A percentile compares a stretch with the other conserved stretches of the same genome.
Evolutionary conservation across 192 early-diverging fungal species (phyloP).

Genomic region (Chytriomyces confervae): DNA sequence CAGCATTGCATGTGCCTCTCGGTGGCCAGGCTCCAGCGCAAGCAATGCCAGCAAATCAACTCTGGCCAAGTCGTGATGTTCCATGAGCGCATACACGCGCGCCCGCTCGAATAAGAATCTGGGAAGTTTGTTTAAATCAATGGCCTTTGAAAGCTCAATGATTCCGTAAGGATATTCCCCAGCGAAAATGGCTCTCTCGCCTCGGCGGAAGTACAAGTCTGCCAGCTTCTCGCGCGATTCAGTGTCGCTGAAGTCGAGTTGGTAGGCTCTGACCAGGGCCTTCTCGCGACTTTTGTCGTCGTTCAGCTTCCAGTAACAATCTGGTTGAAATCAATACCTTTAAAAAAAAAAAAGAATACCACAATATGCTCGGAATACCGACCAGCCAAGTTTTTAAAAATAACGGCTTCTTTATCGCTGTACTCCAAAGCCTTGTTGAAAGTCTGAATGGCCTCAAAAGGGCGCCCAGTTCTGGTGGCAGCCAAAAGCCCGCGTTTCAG

Average conservation of each 20-base stretch:
- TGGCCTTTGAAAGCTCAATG: slow-evolving; percentile 40
- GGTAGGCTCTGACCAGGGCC: slow-evolving; percentile 26
- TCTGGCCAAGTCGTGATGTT: slow-evolving; percentile 39
- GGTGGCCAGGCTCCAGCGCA: slow-evolving; percentile 32
- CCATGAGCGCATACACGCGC: slow-evolving; percentile 4
- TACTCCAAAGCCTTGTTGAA: slow-evolving; percentile 46
- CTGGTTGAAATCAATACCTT: slow-evolving; percentile 8
- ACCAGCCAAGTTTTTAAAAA: slow-evolving; percentile 56
- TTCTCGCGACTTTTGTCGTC: slow-evolving; percentile 21
- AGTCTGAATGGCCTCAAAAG: slow-evolving; percentile 28
- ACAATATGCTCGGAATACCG: not conserved
- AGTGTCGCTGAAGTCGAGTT: slow-evolving; percentile 37
- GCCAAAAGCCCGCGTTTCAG: slow-evolving; percentile 1
- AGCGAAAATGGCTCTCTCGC: slow-evolving; percentile 13
- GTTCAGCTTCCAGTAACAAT: slow-evolving; percentile 32
- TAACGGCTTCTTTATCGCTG: slow-evolving; percentile 36
- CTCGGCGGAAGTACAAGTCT: slow-evolving; percentile 37
- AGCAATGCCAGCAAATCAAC: slow-evolving; percentile 30
- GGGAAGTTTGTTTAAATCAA: slow-evolving; percentile 17
- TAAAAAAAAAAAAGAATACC: not conserved
- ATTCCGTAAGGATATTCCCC: slow-evolving; percentile 39
- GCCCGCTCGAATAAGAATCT: slow-evolving; percentile 25
- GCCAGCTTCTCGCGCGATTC: slow-evolving; percentile 38
- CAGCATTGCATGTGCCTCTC: slow-evolving; percentile 39
- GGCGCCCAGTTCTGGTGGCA: slow-evolving; percentile 1